These are phyloP conservation scores for Phytophthora tubulina DNA, from an alignment of 352 stramenopile species.

Conservation along the genomic window DNA sequence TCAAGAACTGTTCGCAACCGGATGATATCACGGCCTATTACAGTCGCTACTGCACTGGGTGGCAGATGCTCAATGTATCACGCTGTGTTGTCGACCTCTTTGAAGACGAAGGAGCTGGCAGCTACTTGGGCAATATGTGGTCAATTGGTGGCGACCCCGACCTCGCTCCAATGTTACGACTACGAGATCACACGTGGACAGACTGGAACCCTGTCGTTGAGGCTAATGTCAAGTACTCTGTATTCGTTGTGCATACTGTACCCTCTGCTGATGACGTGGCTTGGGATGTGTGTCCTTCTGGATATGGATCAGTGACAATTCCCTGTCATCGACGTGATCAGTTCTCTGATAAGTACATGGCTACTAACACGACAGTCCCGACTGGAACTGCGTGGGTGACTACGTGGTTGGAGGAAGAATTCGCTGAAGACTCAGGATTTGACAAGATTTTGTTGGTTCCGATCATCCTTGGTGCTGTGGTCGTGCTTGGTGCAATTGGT, in stretches of 20 bases:
- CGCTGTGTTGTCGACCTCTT: constrained; percentile 43
- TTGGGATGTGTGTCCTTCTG: constrained; percentile 13
- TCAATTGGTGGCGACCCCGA: constrained; percentile 33
- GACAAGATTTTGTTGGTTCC: constrained; percentile 20
- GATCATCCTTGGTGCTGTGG: constrained; percentile 29
- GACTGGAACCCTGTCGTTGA: constrained; percentile 6
- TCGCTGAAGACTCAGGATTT: constrained; percentile 19
- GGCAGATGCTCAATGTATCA: constrained; percentile 42
- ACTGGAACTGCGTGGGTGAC: constrained; percentile 33
- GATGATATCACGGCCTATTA: constrained; percentile 17
- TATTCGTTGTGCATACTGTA: constrained; percentile 40
- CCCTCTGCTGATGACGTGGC: constrained; percentile 12
- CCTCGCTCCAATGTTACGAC: constrained; percentile 20
- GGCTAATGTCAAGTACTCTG: constrained; percentile 17
- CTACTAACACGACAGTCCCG: constrained; percentile 24
- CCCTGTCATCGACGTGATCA: constrained; percentile 20
- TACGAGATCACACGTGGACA: constrained; percentile 37
- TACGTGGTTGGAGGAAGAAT: constrained; percentile 31
- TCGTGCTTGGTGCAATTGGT: constrained; percentile 4
- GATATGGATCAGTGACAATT: constrained; percentile 20
- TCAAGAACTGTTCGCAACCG: constrained; percentile 38
- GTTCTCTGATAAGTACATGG: constrained; percentile 30
- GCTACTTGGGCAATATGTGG: constrained; percentile 41
- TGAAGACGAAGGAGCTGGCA: background rate
- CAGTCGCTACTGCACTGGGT: constrained; percentile 39